These are phyloP conservation scores for Yarrowia galli DNA, from an alignment of 1,139 yeast species.

Conservation along the genomic window DNA sequence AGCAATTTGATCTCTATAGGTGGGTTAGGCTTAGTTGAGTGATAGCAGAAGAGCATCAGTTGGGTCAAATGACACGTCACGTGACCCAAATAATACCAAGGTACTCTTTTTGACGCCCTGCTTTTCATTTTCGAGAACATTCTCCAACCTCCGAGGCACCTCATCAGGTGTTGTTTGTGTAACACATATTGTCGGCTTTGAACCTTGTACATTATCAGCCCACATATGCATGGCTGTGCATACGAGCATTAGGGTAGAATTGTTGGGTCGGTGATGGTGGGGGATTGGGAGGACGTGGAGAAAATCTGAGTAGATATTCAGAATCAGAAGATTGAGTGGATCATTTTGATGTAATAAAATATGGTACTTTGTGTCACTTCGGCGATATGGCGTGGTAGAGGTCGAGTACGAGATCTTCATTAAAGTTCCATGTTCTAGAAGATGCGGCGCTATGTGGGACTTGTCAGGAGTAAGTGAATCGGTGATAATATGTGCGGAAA, in stretches of 20 bases:
- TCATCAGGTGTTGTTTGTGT: constrained; percentile 1
- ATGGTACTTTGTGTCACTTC: background rate
- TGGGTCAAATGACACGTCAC: background rate
- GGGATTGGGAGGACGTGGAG: no score
- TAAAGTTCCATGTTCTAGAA: constrained; percentile 2
- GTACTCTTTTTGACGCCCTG: background rate
- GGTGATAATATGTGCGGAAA: background rate
- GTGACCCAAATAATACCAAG: background rate
- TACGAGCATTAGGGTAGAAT: constrained; percentile 4
- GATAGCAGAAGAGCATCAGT: no score
- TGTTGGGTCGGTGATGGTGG: background rate
- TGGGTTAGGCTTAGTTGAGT: no score
- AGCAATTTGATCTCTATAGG: background rate
- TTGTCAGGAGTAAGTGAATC: background rate
- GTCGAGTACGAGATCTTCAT: no score
- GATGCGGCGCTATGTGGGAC: background rate
- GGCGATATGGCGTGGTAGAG: background rate
- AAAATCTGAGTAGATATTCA: no score
- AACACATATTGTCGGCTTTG: background rate
- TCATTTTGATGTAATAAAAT: background rate
- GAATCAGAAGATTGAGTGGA: no score
- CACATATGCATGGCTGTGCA: constrained; percentile 33
- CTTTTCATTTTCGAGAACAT: background rate
- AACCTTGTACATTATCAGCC: constrained; percentile 32
- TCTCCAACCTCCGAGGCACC: constrained; percentile 6